These are phyloP conservation scores for Quercus parvula DNA, from an alignment of 306 rosid genomes.

Conservation along the genomic window DNA sequence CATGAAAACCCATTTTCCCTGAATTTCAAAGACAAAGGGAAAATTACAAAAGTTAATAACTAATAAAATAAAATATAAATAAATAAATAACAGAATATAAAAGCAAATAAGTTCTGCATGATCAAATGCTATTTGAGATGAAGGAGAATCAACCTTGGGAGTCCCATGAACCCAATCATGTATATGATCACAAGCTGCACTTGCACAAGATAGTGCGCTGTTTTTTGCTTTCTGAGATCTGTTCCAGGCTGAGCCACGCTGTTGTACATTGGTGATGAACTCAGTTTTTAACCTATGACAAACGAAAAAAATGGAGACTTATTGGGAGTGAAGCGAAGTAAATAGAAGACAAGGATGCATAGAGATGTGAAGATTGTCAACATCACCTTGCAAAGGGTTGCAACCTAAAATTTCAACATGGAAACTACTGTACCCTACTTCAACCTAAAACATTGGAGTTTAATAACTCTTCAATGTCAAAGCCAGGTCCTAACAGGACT, in stretches of 20 bases:
- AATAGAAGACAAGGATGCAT: not conserved
- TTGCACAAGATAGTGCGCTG: conserved; percentile 66
- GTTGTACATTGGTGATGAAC: conserved; percentile 66
- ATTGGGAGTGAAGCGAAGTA: not conserved
- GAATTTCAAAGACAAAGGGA: conserved; percentile 3
- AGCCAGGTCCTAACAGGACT: not conserved
- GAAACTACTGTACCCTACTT: too few relatives aligned
- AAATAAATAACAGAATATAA: not conserved
- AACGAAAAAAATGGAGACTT: not conserved
- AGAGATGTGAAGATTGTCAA: not conserved
- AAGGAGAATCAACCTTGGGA: conserved; percentile 47
- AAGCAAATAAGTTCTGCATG: not conserved
- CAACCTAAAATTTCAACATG: too few relatives aligned
- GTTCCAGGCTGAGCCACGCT: conserved; percentile 62
- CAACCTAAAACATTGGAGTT: too few relatives aligned
- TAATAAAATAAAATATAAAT: too few relatives aligned
- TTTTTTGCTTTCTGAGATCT: conserved; percentile 52
- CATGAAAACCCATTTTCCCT: conserved; percentile 92
- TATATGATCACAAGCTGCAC: conserved; percentile 76
- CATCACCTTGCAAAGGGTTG: not conserved
- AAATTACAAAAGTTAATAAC: not conserved
- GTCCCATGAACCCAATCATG: conserved; percentile 72
- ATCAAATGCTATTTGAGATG: conserved; percentile 10
- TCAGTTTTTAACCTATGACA: conserved; percentile 57
- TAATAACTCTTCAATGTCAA: too few relatives aligned